Evolutionary conservation across 2,329 filamentous ascomycete species (phyloP).

Genomic region (Mariannaea sp.): DNA sequence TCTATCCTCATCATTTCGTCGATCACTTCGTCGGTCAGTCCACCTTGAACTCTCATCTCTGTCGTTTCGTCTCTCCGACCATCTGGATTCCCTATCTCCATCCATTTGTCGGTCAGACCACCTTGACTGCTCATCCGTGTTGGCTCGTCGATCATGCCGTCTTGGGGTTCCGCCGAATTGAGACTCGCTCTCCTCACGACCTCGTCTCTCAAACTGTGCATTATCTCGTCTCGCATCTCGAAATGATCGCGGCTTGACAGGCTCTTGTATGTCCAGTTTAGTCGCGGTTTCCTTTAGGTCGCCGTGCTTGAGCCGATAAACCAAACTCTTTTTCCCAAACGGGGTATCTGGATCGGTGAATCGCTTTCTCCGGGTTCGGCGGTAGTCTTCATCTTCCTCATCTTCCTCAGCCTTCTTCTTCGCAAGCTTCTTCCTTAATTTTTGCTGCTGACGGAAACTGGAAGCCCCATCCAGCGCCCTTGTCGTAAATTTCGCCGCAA

Average conservation of each 20-base stretch:
- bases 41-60: no score
- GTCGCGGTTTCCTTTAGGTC: slow-evolving; percentile 38
- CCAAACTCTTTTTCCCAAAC: slow-evolving; percentile 61
- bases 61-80: no score
- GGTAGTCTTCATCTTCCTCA: slow-evolving; percentile 40
- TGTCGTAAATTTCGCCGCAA: slow-evolving; percentile 31
- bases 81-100: no score
- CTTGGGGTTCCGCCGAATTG: no score
- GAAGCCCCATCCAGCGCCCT: slow-evolving; percentile 40
- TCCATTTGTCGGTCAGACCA: no score
- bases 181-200: background rate
- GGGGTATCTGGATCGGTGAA: slow-evolving; percentile 55
- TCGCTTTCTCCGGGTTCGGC: slow-evolving; percentile 54
- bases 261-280: slow-evolving; percentile 34
- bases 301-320: slow-evolving; percentile 59
- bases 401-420: slow-evolving; percentile 48
- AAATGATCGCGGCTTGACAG: slow-evolving; percentile 35
- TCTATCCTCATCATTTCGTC: no score
- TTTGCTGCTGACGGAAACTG: slow-evolving; percentile 44
- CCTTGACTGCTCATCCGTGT: no score
- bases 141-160: no score
- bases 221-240: slow-evolving; percentile 15
- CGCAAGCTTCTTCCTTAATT: slow-evolving; percentile 59
- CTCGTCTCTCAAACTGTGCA: background rate
- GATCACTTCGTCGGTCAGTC: no score